Evolutionary conservation across 768 basidiomycete species (phyloP), one percentile per base, ranked within the genome.

Genomic region (Rubroboletus satanas): DNA sequence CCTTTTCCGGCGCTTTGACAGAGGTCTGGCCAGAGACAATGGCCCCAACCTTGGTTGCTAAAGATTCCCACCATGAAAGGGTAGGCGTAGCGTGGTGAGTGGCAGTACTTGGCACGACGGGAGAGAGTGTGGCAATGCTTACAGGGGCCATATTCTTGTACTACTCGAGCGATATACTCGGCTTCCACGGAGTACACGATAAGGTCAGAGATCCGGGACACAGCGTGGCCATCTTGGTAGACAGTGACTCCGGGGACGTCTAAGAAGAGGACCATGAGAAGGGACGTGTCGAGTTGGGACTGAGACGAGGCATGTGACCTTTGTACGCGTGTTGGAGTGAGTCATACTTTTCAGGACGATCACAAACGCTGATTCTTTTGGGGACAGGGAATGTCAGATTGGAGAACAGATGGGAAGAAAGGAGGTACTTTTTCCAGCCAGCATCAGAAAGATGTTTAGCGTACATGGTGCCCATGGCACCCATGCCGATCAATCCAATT

Each of bases 381-480:
- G 36, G 3, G 37, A 10, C 15, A 1, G 14, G 1, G 15, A 1
- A 14, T 15, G 49, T 47, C 7, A 39, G 33, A 12, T 35, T 51
- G 46, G 23, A 17, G 4, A 1, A 21, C 8, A 14, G 32, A 17
- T 23, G 49, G n/a, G 49, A 59, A 26, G 32, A 43, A 35, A 1
- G 29, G 14, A 45, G 35, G 31, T 57, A 93, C 95, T 84, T 88
- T 71, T 85, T 82, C 86, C 92, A 93, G 2, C 96, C 94, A 10
- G 87, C 93, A 7, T 77, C 75, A 11, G 85, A 81, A 26, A 99
- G 76, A n/a, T 76, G 68, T 17, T 78, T 79, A 0, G 93, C 93
- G 68, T 98, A 98, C 93, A 98, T 93, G 65, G 76, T 77, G 2
- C 96, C 96, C 96, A 98, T 98, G 47, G 90, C 90, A 0, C 95